Evolutionary conservation across 768 basidiomycete genomes (phyloP).

Genomic region (Sarcodon aspratus): DNA sequence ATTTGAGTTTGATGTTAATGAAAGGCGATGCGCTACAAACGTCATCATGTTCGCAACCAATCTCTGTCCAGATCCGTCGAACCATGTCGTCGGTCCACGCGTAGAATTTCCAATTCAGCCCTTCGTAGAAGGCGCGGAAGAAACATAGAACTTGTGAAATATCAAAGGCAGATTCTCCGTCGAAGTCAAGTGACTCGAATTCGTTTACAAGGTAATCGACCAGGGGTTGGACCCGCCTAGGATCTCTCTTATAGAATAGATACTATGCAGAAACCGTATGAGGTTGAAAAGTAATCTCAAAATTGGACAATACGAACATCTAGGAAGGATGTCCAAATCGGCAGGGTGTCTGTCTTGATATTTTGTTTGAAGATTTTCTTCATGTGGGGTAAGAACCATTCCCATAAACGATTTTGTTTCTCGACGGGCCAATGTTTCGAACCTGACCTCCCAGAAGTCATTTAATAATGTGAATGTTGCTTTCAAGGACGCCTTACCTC

Average conservation of each 20-base stretch:
- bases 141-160: constrained; percentile 58
- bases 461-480: constrained; percentile 2
- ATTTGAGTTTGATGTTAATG: constrained; percentile 1
- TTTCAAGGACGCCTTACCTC: constrained; percentile 27
- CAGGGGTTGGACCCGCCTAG: constrained; percentile 70
- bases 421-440: constrained; percentile 79
- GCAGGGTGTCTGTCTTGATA: constrained; percentile 73
- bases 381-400: constrained; percentile 67
- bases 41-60: constrained; percentile 71
- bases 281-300: neutral
- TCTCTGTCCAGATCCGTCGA: constrained; percentile 56
- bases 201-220: constrained; percentile 61
- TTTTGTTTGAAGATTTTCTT: constrained; percentile 54
- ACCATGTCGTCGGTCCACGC: constrained; percentile 67
- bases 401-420: constrained; percentile 64
- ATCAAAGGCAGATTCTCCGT: constrained; percentile 76
- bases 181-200: constrained; percentile 62
- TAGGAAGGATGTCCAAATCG: constrained; percentile 70
- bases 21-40: constrained; percentile 24
- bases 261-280: constrained; percentile 32
- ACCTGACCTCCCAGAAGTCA: constrained; percentile 27
- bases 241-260: constrained; percentile 69
- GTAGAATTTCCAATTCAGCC: constrained; percentile 69
- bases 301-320: constrained; percentile 32
- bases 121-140: constrained; percentile 61